Evolutionary conservation across 352 stramenopile genomes (phyloP).

Genomic region (Discostella stelligera): DNA sequence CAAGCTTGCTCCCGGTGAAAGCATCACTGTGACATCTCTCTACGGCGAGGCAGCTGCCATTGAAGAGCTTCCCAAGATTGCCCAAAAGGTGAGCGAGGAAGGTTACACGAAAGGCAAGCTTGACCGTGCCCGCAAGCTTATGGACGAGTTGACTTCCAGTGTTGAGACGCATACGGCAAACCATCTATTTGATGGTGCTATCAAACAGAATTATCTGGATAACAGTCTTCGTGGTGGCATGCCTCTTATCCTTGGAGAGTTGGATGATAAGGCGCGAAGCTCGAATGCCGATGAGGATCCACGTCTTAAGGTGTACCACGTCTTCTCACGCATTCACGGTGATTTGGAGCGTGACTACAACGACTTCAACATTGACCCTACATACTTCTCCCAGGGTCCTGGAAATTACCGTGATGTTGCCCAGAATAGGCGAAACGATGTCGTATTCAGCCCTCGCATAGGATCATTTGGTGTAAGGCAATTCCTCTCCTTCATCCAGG

Average conservation of each 20-base stretch:
- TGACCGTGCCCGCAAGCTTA: conserved; percentile 64
- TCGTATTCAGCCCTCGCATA: conserved; percentile 80
- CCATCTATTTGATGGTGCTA: conserved; percentile 79
- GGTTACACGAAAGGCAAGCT: conserved; percentile 78
- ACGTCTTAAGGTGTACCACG: conserved; percentile 81
- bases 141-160: conserved; percentile 77
- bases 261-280: conserved; percentile 58
- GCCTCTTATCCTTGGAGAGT: conserved; percentile 79
- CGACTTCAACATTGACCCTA: conserved; percentile 80
- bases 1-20: conserved; percentile 69
- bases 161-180: conserved; percentile 78
- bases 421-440: conserved; percentile 84
- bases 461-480: conserved; percentile 80
- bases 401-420: conserved; percentile 84
- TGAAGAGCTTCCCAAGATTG: conserved; percentile 63
- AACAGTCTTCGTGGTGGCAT: conserved; percentile 84
- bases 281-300: conserved; percentile 73
- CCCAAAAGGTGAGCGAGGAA: conserved; percentile 51
- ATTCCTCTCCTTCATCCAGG: conserved; percentile 84
- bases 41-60: conserved; percentile 73
- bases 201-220: conserved; percentile 84
- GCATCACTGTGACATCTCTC: conserved; percentile 77
- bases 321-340: conserved; percentile 84
- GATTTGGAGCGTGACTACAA: conserved; percentile 86
- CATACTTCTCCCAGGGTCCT: conserved; percentile 76